A percentile compares a stretch with the other conserved stretches of the same genome.
Conservation (phyloP, 2,329 filamentous ascomycete genomes). For the Ophiostoma fasciatum region DNA sequence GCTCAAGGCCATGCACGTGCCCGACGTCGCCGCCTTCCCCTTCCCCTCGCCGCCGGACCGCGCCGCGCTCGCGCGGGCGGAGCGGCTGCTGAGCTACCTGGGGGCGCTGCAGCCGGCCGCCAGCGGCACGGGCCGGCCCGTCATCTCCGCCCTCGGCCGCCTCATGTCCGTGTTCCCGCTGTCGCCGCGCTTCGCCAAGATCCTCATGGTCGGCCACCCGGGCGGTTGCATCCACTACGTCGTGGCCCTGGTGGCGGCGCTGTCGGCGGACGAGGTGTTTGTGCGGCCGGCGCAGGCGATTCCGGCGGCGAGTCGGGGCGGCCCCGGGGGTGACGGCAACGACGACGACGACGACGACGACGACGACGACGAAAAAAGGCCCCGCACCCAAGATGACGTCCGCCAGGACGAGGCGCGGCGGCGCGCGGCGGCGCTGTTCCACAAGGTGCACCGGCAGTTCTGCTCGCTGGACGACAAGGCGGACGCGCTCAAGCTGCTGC, state of each 20-base stretch:
- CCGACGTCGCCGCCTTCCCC: constrained; percentile 83
- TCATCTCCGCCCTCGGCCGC: constrained; percentile 65
- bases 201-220: constrained; percentile 74
- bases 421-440: constrained; percentile 44
- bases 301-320: constrained; percentile 26
- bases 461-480: constrained; percentile 67
- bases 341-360: constrained; percentile 26
- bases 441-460: constrained; percentile 63
- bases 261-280: constrained; percentile 82
- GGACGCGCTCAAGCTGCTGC: constrained; percentile 81
- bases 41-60: constrained; percentile 84
- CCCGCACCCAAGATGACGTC: constrained; percentile 52
- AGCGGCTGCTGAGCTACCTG: constrained; percentile 73
- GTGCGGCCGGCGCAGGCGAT: constrained; percentile 67
- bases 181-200: constrained; percentile 79
- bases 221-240: constrained; percentile 74
- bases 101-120: constrained; percentile 52
- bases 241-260: constrained; percentile 72
- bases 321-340: constrained; percentile 25
- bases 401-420: constrained; percentile 56
- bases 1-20: constrained; percentile 86
- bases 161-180: constrained; percentile 83
- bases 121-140: constrained; percentile 36
- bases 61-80: constrained; percentile 62
- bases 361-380: constrained; percentile 17